A percentile compares a stretch with the other conserved stretches of the same genome.
Evolutionary conservation across 441 rosid genomes (phyloP).

Genomic region (Dalechampia spathulata): DNA sequence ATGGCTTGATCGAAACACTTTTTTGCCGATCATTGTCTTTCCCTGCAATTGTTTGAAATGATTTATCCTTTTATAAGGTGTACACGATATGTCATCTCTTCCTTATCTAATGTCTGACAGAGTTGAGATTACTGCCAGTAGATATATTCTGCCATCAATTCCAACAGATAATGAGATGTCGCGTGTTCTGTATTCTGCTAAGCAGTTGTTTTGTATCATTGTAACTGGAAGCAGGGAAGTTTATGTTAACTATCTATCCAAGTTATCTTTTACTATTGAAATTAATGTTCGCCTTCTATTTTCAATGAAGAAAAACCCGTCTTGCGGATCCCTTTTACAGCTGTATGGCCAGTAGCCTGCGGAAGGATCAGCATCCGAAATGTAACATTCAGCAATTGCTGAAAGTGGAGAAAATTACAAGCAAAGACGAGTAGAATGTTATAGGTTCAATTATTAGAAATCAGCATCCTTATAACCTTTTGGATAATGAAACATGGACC

Average conservation of each 20-base stretch:
- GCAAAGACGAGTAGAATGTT: conserved; percentile 8
- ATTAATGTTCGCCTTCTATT: background rate
- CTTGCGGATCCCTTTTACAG: background rate
- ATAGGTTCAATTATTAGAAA: conserved; percentile 14
- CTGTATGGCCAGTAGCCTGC: background rate
- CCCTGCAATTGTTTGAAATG: too few relatives aligned
- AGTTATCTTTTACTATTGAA: background rate
- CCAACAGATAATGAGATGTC: background rate
- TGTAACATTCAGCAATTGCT: background rate
- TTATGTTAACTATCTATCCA: background rate
- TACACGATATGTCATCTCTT: too few relatives aligned
- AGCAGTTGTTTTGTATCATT: background rate
- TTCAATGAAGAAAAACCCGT: background rate
- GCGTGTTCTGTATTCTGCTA: background rate
- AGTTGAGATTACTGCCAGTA: background rate
- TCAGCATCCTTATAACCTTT: conserved; percentile 6
- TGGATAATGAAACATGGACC: background rate
- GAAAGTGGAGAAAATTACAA: background rate
- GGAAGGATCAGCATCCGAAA: too few relatives aligned
- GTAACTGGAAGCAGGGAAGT: background rate
- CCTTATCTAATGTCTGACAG: background rate
- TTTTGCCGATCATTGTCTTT: too few relatives aligned
- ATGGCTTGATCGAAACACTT: background rate
- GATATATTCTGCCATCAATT: background rate
- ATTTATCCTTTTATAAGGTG: too few relatives aligned